Evolutionary conservation across 208 protist species (phyloP).

Genomic region (Leishmania amazonensis): DNA sequence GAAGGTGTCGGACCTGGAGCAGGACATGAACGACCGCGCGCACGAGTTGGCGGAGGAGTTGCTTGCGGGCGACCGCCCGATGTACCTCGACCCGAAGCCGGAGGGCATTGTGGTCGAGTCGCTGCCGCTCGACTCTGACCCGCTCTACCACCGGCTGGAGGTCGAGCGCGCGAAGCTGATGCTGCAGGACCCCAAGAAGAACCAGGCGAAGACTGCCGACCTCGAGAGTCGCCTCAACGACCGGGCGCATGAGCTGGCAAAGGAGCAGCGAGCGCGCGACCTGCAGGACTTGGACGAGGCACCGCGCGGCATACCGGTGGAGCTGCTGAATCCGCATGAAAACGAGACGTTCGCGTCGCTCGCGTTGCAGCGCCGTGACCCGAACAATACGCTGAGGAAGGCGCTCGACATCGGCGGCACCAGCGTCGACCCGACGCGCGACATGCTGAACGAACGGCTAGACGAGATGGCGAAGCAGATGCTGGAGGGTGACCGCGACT

Average conservation of each 20-base stretch:
- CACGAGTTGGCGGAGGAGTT: slow-evolving; percentile 65
- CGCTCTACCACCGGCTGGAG: slow-evolving; percentile 69
- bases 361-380: slow-evolving; percentile 40
- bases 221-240: slow-evolving; percentile 76
- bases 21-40: slow-evolving; percentile 72
- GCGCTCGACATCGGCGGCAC: slow-evolving; percentile 28
- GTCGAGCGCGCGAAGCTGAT: slow-evolving; percentile 74
- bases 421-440: slow-evolving; percentile 23
- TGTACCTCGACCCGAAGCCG: slow-evolving; percentile 59
- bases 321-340: slow-evolving; percentile 57
- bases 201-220: slow-evolving; percentile 62
- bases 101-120: slow-evolving; percentile 59
- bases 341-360: slow-evolving; percentile 63
- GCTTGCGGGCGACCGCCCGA: slow-evolving; percentile 46
- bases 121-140: slow-evolving; percentile 61
- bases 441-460: slow-evolving; percentile 56
- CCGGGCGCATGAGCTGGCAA: slow-evolving; percentile 75
- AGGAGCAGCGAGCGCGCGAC: slow-evolving; percentile 56
- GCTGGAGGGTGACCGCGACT: slow-evolving; percentile 56
- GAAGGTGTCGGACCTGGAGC: slow-evolving; percentile 63
- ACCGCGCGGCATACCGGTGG: slow-evolving; percentile 67
- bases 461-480: slow-evolving; percentile 61
- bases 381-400: slow-evolving; percentile 25
- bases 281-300: slow-evolving; percentile 42
- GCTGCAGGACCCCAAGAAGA: slow-evolving; percentile 59